phyloP scores from a whole-genome alignment of 2,329 filamentous ascomycete species.

The Fusarium globosum region DNA sequence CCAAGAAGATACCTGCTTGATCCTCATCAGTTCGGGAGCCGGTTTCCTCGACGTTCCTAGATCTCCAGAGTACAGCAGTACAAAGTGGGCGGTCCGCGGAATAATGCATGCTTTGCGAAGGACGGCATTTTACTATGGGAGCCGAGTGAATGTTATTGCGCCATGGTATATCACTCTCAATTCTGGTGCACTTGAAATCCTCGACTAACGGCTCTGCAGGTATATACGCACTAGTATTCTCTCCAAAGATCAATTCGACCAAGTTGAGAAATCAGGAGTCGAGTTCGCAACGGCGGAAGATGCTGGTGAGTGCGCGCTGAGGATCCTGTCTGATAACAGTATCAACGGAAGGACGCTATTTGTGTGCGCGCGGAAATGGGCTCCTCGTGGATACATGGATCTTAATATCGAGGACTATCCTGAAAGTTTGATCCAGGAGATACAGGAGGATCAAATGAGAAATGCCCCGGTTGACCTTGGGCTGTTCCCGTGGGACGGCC shows the following conservation, averaged over 20 bases:
- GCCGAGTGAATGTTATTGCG: neutral
- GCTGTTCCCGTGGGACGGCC: neutral
- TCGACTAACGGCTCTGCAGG: neutral
- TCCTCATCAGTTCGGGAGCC: neutral
- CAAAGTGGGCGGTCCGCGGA: conserved; percentile 8
- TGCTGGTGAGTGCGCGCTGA: neutral
- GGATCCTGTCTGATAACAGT: neutral
- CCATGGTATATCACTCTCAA: neutral
- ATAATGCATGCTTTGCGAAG: conserved; percentile 11
- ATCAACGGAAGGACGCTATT: neutral
- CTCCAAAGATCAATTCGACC: neutral
- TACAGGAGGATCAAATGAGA: conserved; percentile 1
- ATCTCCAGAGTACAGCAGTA: conserved; percentile 9
- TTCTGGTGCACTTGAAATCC: rapidly evolving
- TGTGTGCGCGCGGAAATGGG: conserved; percentile 5
- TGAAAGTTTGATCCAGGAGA: neutral
- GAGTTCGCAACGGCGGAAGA: neutral
- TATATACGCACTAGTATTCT: conserved; percentile 5
- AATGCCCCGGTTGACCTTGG: neutral
- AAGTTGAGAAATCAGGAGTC: neutral
- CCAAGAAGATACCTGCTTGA: neutral
- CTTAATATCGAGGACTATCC: conserved; percentile 5
- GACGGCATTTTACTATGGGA: neutral
- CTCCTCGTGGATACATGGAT: neutral
- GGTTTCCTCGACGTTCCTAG: neutral